phyloP scores from a whole-genome alignment of 345 rosid genomes.

The Euphorbia pulcherrima region DNA sequence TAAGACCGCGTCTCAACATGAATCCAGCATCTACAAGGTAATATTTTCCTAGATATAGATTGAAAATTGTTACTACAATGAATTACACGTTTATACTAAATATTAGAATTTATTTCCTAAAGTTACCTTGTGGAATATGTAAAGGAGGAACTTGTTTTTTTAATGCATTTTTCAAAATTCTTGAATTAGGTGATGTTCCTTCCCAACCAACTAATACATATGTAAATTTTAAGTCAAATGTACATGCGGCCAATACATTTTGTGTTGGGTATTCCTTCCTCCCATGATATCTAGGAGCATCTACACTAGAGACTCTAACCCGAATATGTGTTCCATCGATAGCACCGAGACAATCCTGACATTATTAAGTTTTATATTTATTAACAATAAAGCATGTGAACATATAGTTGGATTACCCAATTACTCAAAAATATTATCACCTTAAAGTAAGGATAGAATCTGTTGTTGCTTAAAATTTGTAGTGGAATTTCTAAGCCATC shows the following conservation, averaged over 20 bases:
- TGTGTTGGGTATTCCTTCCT: background rate
- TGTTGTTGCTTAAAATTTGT: background rate
- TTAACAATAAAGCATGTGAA: background rate
- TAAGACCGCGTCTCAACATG: constrained; percentile 2
- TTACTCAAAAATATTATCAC: background rate
- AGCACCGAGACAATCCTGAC: background rate
- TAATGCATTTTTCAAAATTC: background rate
- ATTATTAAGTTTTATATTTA: background rate
- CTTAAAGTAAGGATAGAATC: background rate
- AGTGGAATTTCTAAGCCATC: background rate
- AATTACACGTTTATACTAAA: no score
- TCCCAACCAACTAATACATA: background rate
- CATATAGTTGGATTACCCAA: background rate
- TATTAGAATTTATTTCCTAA: no score
- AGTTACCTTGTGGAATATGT: background rate
- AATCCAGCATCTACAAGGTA: background rate
- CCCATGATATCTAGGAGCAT: background rate
- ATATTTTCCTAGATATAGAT: background rate
- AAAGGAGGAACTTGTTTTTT: background rate
- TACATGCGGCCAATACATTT: background rate
- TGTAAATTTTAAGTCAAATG: constrained; percentile 4
- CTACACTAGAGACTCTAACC: background rate
- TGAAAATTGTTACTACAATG: background rate
- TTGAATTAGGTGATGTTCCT: background rate
- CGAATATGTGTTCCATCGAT: background rate